Base-by-base conservation (phyloP, 805 yeast species). In the Candida qinlingensis region DNA sequence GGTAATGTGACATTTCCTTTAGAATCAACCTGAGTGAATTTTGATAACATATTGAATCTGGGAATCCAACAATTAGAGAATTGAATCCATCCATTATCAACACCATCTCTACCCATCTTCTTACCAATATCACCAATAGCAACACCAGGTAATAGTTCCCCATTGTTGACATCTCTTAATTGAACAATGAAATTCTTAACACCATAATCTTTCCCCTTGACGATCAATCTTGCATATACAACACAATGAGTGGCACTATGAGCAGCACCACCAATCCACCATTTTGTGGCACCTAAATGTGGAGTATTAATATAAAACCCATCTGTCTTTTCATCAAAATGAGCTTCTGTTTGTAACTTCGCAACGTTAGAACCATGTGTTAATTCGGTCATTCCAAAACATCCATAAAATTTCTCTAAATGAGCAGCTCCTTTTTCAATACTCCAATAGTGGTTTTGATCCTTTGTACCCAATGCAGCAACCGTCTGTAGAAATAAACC, bases 181-280 rank as follows among this genome's bases (percentile, higher is more conserved):
- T 96, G 97, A n/a, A 90, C 96, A 35, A 90, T 87, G 71, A 91
- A 91, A n/a, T 90, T 86, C 69, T 87, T 88, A 46, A 91, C 96
- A 45, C 97, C 97, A 65, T 87, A 83, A 66, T 91, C 97, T 67
- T 85, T 79, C 31, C 87, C 92, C 39, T 83, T 73, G 29, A 87
- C 88, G 47, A 87, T 79, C 52, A 91, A 74, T 53, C 97, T 76
- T 8, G 97, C 97, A 65, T 83, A 91, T 31, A 81, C 85, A 19
- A 84, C 80, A 28, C 87, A 73, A 69, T 91, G 97, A 33, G 91
- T 88, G 7, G 97, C 89, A 26, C 95, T 83, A 67, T 88, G 95
- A 8, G 97, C 97, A 39, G 97, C 97, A 60, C 97, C 97, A 40
- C 97, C 97, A 59, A 90, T 90, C 97, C 97, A 90, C 97, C 97